Evolutionary conservation across 495 filamentous ascomycete species (phyloP).

Genomic region (Halenospora varia): DNA sequence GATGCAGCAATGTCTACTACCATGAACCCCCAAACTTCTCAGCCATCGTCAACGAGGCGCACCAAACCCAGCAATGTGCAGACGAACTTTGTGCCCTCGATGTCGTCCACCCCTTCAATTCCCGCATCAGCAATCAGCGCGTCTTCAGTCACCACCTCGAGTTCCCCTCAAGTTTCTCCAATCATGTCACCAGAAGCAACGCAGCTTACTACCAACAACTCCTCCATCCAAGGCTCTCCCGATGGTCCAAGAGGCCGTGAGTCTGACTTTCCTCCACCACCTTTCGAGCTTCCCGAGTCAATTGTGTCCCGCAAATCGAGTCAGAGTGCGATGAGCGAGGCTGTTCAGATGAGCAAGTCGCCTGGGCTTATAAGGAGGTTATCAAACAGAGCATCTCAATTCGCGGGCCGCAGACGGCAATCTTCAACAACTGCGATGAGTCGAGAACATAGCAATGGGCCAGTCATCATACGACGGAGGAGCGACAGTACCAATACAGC

Average conservation of each 20-base stretch:
- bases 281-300: constrained; percentile 53
- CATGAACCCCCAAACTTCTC: neutral
- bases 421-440: constrained; percentile 70
- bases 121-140: constrained; percentile 22
- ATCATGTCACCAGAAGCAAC: constrained; percentile 24
- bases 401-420: constrained; percentile 47
- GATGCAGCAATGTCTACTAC: too few relatives aligned
- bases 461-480: constrained; percentile 77
- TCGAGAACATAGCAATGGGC: constrained; percentile 82
- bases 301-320: constrained; percentile 35
- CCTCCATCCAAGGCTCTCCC: constrained; percentile 46
- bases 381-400: constrained; percentile 22
- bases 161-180: constrained; percentile 21
- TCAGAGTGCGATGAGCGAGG: constrained; percentile 49
- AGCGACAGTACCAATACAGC: constrained; percentile 77
- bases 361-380: constrained; percentile 34
- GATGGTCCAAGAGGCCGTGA: constrained; percentile 47
- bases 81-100: constrained; percentile 12
- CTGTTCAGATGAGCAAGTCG: constrained; percentile 44
- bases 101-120: constrained; percentile 15
- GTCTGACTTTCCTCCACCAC: constrained; percentile 33
- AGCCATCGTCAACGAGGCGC: constrained; percentile 9
- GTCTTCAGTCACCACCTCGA: constrained; percentile 23
- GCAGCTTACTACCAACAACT: constrained; percentile 30
- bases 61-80: constrained; percentile 25